These are phyloP conservation scores for Mycena maculata DNA, from an alignment of 768 basidiomycete genomes.

Conservation along the genomic window DNA sequence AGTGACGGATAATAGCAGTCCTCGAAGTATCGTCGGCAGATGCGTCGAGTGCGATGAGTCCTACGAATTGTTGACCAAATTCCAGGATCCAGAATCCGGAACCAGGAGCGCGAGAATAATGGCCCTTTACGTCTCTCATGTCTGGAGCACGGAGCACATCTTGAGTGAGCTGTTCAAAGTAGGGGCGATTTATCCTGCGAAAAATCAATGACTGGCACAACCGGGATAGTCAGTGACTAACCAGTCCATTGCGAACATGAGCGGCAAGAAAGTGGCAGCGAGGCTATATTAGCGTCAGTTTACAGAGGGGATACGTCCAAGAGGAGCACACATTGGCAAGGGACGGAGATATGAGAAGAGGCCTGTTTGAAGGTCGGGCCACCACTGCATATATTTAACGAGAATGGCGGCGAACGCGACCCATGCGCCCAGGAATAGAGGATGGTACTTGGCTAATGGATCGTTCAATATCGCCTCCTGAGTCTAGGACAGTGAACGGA, in stretches of 20 bases:
- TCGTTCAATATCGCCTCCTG: constrained; percentile 11
- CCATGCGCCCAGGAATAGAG: constrained; percentile 72
- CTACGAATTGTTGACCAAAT: constrained; percentile 66
- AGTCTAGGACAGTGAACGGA: constrained; percentile 40
- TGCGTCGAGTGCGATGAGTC: constrained; percentile 78
- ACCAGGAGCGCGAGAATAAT: constrained; percentile 70
- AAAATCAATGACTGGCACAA: neutral
- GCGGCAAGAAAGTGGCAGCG: constrained; percentile 68
- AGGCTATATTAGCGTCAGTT: constrained; percentile 45
- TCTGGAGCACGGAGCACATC: constrained; percentile 67
- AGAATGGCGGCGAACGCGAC: constrained; percentile 67
- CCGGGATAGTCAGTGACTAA: constrained; percentile 43
- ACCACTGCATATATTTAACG: constrained; percentile 72
- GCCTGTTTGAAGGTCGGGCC: constrained; percentile 65
- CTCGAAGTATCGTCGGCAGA: constrained; percentile 44
- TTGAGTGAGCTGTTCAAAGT: constrained; percentile 67
- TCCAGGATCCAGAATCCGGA: constrained; percentile 82
- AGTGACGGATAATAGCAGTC: constrained; percentile 77
- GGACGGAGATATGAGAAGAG: constrained; percentile 65
- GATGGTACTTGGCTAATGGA: constrained; percentile 64
- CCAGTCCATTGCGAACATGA: constrained; percentile 81
- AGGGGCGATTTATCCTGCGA: constrained; percentile 75
- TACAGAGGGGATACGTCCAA: neutral
- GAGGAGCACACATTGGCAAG: constrained; percentile 57
- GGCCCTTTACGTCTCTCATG: constrained; percentile 59